These are phyloP conservation scores for Ophiostoma sp. DNA, from an alignment of 2,329 filamentous ascomycete genomes.

Conservation along the genomic window DNA sequence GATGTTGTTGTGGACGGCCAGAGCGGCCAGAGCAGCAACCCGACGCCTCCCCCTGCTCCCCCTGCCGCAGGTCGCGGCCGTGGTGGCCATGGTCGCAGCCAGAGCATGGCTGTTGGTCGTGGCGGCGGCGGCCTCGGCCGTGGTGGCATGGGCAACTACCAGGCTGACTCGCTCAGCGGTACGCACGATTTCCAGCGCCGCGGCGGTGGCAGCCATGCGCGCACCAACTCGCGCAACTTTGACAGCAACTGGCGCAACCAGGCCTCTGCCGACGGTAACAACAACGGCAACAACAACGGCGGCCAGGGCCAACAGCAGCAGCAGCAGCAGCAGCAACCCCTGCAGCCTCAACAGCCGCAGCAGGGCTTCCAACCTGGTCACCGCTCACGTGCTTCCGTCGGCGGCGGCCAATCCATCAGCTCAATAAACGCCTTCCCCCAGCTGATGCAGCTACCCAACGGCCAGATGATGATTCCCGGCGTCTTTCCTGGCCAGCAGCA, in stretches of 20 bases:
- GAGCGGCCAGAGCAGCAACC: no score
- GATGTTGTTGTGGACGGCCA: neutral
- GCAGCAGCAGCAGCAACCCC: slow-evolving; percentile 51
- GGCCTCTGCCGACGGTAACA: slow-evolving; percentile 50
- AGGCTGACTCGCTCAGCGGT: slow-evolving; percentile 44
- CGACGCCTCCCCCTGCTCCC: slow-evolving; percentile 35
- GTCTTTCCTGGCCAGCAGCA: slow-evolving; percentile 80
- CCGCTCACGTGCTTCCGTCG: slow-evolving; percentile 79
- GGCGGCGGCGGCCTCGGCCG: slow-evolving; percentile 67
- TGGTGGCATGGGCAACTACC: slow-evolving; percentile 59
- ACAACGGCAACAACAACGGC: slow-evolving; percentile 41
- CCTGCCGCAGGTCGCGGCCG: slow-evolving; percentile 52
- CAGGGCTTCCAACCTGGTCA: slow-evolving; percentile 86
- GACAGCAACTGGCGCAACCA: slow-evolving; percentile 97
- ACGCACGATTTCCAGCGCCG: slow-evolving; percentile 70
- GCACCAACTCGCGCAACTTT: slow-evolving; percentile 88
- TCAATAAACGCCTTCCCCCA: slow-evolving; percentile 77
- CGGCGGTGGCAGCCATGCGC: slow-evolving; percentile 76
- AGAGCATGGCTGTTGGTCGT: slow-evolving; percentile 82
- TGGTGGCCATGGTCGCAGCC: slow-evolving; percentile 71
- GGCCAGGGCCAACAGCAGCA: slow-evolving; percentile 46
- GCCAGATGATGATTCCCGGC: slow-evolving; percentile 82
- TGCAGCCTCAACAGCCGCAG: slow-evolving; percentile 48
- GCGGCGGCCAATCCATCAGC: slow-evolving; percentile 73
- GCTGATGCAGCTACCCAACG: slow-evolving; percentile 74